Base-by-base conservation (phyloP, 495 filamentous ascomycete genomes). In the Bryoglossum gracile region DNA sequence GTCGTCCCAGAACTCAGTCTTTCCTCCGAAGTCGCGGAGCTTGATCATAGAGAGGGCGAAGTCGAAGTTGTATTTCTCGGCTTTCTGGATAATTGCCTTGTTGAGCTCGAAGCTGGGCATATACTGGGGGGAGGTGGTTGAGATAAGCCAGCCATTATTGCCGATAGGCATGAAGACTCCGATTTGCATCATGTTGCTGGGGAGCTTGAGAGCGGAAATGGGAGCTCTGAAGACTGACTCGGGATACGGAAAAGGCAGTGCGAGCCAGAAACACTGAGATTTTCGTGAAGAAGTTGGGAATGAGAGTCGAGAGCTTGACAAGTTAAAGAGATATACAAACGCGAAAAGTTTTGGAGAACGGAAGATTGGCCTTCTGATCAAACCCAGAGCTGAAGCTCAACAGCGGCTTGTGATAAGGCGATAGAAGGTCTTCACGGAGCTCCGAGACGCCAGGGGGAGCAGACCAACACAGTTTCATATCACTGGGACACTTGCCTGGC, bases 31-130 rank as follows among this genome's bases (percentile, higher is more conserved):
- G 1, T 60, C 62, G 2, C 62, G 58, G 4, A 65, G 47, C 51
- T 65, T 65, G 46, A 63, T 60, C 60, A 63, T 61, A 23, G 62
- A 63, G 10, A 65, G 42, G 3, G 56, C 62, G 47, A 65, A 65
- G 37, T 65, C 60, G 44, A 65, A 42, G 39, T 48, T 56, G 38
- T 63, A 61, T 21, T 42, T 16, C 56, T 65, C 62, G 18, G 62
- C 62, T 36, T 60, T 63, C 41, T 65, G 60, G 21, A 63, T 51
- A 26, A 63, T 49, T 22, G 55, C 42, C 44, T 63, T 63, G 54
- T 65, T 65, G 16, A 65, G 54, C 43, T 63, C 60, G 26, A 59
- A 65, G 41, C 44, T 58, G 14, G 60, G 60, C 51, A 53, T 60
- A 43, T 63, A 63, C 43, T 65, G 60, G 5, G 62, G 62, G 1